Conservation (phyloP, 345 rosid species). For the Eucalyptus dawsonii region DNA sequence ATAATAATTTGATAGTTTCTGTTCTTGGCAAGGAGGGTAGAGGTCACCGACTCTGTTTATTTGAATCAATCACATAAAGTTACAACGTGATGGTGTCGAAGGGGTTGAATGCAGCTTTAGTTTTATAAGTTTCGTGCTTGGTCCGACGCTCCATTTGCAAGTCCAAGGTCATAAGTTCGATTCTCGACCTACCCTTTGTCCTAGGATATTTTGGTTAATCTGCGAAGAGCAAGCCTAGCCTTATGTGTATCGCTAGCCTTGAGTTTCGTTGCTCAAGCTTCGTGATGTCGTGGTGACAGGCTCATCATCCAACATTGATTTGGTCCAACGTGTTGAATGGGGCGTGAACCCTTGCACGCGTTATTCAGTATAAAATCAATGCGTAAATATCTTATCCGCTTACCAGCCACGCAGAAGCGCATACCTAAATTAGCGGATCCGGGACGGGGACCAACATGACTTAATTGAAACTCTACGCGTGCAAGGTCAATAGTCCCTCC, state of each 20-base stretch:
- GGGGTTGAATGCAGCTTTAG: neutral
- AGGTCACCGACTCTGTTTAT: neutral
- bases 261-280: neutral
- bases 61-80: neutral
- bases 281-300: neutral
- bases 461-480: neutral
- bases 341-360: rapidly evolving
- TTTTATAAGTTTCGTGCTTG: neutral
- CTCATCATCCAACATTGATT: neutral
- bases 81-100: neutral
- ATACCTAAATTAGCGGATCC: rapidly evolving
- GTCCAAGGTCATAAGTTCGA: neutral
- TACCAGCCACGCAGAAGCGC: neutral
- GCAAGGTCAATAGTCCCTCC: neutral
- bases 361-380: neutral
- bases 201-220: neutral
- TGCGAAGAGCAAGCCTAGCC: neutral
- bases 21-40: neutral
- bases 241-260: neutral
- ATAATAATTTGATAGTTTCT: neutral
- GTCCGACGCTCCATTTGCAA: neutral
- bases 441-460: neutral
- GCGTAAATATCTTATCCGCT: too few species aligned
- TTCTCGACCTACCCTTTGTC: neutral
- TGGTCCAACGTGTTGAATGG: neutral